Evolutionary conservation across 164 flowering plant species (phyloP).

Genomic region (Umbellularia californica): DNA sequence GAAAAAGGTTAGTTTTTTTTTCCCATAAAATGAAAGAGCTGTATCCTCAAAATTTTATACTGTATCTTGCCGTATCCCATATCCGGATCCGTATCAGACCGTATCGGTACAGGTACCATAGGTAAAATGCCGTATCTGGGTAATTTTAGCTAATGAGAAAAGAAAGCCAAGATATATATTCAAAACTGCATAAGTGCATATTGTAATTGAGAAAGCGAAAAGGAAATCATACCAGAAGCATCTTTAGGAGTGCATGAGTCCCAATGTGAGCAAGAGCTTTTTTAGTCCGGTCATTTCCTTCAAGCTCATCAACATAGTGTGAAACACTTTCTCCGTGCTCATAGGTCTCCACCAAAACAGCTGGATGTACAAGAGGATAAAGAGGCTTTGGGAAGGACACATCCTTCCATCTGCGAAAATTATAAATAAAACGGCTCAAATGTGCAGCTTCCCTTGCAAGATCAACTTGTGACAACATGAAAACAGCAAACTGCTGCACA

Average conservation of each 20-base stretch:
- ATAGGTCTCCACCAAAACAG: conserved; percentile 83
- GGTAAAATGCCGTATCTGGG: too few species aligned
- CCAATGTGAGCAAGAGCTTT: conserved; percentile 79
- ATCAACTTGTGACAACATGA: conserved; percentile 90
- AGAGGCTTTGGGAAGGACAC: conserved; percentile 81
- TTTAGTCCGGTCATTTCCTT: conserved; percentile 49
- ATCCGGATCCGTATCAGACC: too few species aligned
- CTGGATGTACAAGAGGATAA: conserved; percentile 86
- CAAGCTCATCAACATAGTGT: conserved; percentile 53
- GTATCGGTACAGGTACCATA: too few species aligned
- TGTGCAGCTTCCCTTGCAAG: conserved; percentile 92
- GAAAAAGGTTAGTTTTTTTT: too few species aligned
- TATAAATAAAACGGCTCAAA: conserved; percentile 73
- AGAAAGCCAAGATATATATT: neutral
- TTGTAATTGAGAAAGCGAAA: neutral
- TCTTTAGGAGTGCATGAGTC: conserved; percentile 78
- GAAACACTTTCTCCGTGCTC: conserved; percentile 73
- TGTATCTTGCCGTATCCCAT: too few species aligned
- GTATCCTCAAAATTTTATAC: too few species aligned
- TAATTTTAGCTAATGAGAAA: neutral
- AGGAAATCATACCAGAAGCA: conserved; percentile 61
- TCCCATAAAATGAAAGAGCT: too few species aligned
- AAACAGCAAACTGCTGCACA: conserved; percentile 74
- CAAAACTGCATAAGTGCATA: neutral
- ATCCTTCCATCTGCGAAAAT: conserved; percentile 77